phyloP scores from a whole-genome alignment of 2,329 filamentous ascomycete species.

The Aspergillus puulaauensis region DNA sequence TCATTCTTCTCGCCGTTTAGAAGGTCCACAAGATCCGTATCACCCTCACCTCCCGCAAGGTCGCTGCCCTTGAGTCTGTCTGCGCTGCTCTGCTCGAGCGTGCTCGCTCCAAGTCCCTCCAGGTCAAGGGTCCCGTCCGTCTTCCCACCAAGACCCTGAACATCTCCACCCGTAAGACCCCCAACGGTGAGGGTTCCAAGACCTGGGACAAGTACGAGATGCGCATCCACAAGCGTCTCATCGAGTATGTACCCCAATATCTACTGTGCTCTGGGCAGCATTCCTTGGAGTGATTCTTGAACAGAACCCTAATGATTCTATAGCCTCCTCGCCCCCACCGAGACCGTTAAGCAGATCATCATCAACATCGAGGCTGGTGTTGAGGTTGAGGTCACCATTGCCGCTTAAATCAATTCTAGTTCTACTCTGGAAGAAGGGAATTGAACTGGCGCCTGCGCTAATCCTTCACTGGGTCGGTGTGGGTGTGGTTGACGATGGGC shows the following conservation, averaged over 20 bases:
- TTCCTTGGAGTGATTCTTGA: no score
- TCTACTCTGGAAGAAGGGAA: slow-evolving; percentile 27
- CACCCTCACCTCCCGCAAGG: slow-evolving; percentile 94
- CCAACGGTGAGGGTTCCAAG: slow-evolving; percentile 99
- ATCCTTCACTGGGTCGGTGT: slow-evolving; percentile 19
- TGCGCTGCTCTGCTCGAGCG: slow-evolving; percentile 98
- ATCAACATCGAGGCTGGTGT: slow-evolving; percentile 56
- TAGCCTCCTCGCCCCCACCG: slow-evolving; percentile 91
- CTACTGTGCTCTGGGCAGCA: background rate
- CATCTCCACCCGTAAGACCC: slow-evolving; percentile 98
- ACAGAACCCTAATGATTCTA: slow-evolving; percentile 12
- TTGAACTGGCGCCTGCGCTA: slow-evolving; percentile 9
- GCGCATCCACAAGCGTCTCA: slow-evolving; percentile 98
- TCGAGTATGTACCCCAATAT: slow-evolving; percentile 64
- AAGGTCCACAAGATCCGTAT: slow-evolving; percentile 99
- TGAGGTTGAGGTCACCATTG: slow-evolving; percentile 55
- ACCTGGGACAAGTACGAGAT: slow-evolving; percentile 99
- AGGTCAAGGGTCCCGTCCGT: slow-evolving; percentile 97
- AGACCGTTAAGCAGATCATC: slow-evolving; percentile 61
- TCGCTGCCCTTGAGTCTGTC: slow-evolving; percentile 94
- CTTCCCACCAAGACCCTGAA: slow-evolving; percentile 96
- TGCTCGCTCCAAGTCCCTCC: slow-evolving; percentile 96
- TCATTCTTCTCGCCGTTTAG: slow-evolving; percentile 40
- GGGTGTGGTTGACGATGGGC: slow-evolving; percentile 15
- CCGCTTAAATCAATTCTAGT: slow-evolving; percentile 42